A percentile compares a stretch with the other conserved stretches of the same genome.
These are phyloP conservation scores for Triglochin maritima DNA, from an alignment of 106 monocot genomes.

Conservation along the genomic window DNA sequence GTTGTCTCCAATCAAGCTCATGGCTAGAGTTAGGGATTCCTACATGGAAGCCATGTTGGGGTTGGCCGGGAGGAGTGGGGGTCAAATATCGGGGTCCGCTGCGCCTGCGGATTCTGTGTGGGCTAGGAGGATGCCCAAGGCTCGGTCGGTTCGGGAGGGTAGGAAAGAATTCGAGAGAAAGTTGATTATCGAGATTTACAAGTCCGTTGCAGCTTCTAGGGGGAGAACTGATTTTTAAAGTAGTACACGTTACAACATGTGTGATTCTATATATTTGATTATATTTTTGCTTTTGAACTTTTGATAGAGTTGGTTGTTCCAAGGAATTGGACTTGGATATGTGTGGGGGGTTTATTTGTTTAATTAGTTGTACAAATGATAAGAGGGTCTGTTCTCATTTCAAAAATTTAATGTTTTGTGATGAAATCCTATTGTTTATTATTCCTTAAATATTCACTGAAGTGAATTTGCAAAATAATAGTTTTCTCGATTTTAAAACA, in stretches of 20 bases:
- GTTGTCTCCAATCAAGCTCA: constrained; percentile 14
- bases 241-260: neutral
- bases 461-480: no score
- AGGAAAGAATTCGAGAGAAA: constrained; percentile 26
- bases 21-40: constrained; percentile 19
- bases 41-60: constrained; percentile 38
- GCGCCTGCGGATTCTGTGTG: constrained; percentile 15
- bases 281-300: neutral
- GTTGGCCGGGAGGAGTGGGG: constrained; percentile 16
- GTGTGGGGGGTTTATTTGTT: no score
- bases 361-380: no score
- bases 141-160: neutral
- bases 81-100: neutral
- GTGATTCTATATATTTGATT: neutral
- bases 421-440: no score
- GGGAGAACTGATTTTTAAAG: neutral
- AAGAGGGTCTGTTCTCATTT: no score
- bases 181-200: constrained; percentile 37
- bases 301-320: neutral
- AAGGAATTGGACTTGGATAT: no score
- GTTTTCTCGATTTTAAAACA: no score
- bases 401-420: no score
- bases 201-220: constrained; percentile 15
- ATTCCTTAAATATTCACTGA: no score
- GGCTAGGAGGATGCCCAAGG: constrained; percentile 16